Evolutionary conservation across 305 asterid species (phyloP).

Genomic region (Lippia alba): DNA sequence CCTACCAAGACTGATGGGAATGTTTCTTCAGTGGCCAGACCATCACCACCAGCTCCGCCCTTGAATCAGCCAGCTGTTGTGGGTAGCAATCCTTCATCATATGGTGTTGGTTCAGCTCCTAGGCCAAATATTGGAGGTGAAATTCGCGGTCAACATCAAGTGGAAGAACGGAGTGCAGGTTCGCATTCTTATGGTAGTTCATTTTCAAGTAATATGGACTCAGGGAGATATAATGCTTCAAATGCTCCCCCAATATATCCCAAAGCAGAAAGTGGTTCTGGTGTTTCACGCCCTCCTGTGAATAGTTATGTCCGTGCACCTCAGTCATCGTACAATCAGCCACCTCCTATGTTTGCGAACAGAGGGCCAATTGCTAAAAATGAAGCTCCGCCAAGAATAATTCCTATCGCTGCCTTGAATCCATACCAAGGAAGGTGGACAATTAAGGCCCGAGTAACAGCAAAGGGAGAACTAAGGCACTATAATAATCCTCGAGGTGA

Average conservation of each 20-base stretch:
- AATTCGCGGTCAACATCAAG: slow-evolving; percentile 42
- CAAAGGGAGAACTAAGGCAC: slow-evolving; percentile 76
- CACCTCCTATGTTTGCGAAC: slow-evolving; percentile 66
- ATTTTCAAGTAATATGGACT: slow-evolving; percentile 42
- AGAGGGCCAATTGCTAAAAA: slow-evolving; percentile 89
- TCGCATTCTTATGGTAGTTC: slow-evolving; percentile 49
- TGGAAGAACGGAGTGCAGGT: slow-evolving; percentile 42
- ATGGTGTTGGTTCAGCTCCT: slow-evolving; percentile 42
- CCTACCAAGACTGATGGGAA: slow-evolving; percentile 44
- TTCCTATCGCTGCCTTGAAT: slow-evolving; percentile 84
- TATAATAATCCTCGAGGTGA: slow-evolving; percentile 81
- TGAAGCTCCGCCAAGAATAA: slow-evolving; percentile 79
- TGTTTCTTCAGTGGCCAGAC: slow-evolving; percentile 44
- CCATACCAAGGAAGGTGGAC: slow-evolving; percentile 96
- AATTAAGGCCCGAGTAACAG: slow-evolving; percentile 91
- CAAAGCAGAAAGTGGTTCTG: slow-evolving; percentile 53
- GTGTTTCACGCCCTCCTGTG: slow-evolving; percentile 51
- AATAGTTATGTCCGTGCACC: slow-evolving; percentile 66
- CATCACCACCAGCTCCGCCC: slow-evolving; percentile 51
- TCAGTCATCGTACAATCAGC: slow-evolving; percentile 62
- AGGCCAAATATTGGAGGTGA: slow-evolving; percentile 54
- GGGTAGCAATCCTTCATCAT: slow-evolving; percentile 41
- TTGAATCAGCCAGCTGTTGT: slow-evolving; percentile 44
- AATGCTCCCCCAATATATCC: slow-evolving; percentile 45
- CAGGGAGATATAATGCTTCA: slow-evolving; percentile 47